Evolutionary conservation across 208 protist species (phyloP).

Genomic region (Trypanosoma platydactyli): DNA sequence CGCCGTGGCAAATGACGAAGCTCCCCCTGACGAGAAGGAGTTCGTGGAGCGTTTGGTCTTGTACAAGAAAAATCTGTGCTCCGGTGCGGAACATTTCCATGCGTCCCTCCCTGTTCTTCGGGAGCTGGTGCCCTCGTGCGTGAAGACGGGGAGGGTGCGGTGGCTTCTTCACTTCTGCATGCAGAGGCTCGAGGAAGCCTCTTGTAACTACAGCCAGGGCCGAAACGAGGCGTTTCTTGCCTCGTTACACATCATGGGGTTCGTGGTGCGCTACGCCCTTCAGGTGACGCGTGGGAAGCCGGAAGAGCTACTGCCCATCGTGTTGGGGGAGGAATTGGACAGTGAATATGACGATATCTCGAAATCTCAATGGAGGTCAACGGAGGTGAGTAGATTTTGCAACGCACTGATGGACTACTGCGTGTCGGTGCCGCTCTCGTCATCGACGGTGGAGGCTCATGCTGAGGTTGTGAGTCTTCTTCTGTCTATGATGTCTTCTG

Average conservation of each 20-base stretch:
- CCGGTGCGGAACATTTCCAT: slow-evolving; percentile 47
- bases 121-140: slow-evolving; percentile 24
- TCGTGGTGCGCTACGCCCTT: slow-evolving; percentile 61
- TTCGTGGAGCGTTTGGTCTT: slow-evolving; percentile 38
- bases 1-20: slow-evolving; percentile 22
- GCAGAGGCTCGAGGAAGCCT: slow-evolving; percentile 30
- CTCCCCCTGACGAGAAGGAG: slow-evolving; percentile 34
- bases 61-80: slow-evolving; percentile 43
- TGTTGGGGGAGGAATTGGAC: slow-evolving; percentile 26
- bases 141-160: slow-evolving; percentile 33
- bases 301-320: slow-evolving; percentile 33
- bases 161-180: slow-evolving; percentile 63
- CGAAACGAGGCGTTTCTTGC: slow-evolving; percentile 33
- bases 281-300: slow-evolving; percentile 36
- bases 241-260: slow-evolving; percentile 45
- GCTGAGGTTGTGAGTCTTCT: slow-evolving; percentile 54
- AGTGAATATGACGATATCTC: background rate
- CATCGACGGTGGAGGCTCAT: slow-evolving; percentile 50
- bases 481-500: slow-evolving; percentile 73
- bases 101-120: slow-evolving; percentile 45
- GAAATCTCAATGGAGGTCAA: slow-evolving; percentile 13
- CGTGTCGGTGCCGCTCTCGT: slow-evolving; percentile 34
- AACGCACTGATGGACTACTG: slow-evolving; percentile 45
- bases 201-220: slow-evolving; percentile 30
- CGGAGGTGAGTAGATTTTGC: slow-evolving; percentile 41